These are phyloP conservation scores for Hypoxylon rickii DNA, from an alignment of 495 filamentous ascomycete species.

Conservation along the genomic window DNA sequence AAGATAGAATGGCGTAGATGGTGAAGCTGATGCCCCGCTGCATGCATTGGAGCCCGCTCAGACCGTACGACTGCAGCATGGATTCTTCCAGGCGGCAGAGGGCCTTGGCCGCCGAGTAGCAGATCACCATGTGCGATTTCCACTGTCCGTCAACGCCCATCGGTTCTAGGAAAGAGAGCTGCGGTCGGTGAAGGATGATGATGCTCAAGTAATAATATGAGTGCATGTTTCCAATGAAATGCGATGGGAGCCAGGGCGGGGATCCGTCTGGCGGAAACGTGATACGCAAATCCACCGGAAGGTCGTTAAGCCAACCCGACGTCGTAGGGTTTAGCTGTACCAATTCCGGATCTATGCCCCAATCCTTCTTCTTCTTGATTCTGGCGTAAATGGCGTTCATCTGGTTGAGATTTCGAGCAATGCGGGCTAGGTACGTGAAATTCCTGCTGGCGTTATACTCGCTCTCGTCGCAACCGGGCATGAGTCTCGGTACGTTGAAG, in stretches of 20 bases:
- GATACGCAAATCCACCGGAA: slow-evolving; percentile 80
- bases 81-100: slow-evolving; percentile 92
- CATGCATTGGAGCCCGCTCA: slow-evolving; percentile 89
- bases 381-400: slow-evolving; percentile 76
- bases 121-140: slow-evolving; percentile 86
- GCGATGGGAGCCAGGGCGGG: slow-evolving; percentile 83
- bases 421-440: slow-evolving; percentile 76
- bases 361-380: slow-evolving; percentile 83
- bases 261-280: slow-evolving; percentile 78
- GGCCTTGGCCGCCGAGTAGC: slow-evolving; percentile 83
- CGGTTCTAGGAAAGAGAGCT: slow-evolving; percentile 76
- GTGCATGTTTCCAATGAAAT: slow-evolving; percentile 91
- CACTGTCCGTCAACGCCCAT: slow-evolving; percentile 74
- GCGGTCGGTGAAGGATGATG: slow-evolving; percentile 88
- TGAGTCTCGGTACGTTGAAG: slow-evolving; percentile 65
- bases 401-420: slow-evolving; percentile 76
- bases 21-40: slow-evolving; percentile 93
- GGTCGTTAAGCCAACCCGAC: slow-evolving; percentile 71
- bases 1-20: slow-evolving; percentile 89
- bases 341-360: slow-evolving; percentile 86
- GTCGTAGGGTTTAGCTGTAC: slow-evolving; percentile 75
- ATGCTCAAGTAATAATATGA: slow-evolving; percentile 87
- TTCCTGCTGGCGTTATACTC: slow-evolving; percentile 81
- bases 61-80: slow-evolving; percentile 74
- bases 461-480: slow-evolving; percentile 70